Evolutionary conservation across 495 filamentous ascomycete species (phyloP), one percentile per base, ranked within the genome.

Genomic region (Cercophora scortea): DNA sequence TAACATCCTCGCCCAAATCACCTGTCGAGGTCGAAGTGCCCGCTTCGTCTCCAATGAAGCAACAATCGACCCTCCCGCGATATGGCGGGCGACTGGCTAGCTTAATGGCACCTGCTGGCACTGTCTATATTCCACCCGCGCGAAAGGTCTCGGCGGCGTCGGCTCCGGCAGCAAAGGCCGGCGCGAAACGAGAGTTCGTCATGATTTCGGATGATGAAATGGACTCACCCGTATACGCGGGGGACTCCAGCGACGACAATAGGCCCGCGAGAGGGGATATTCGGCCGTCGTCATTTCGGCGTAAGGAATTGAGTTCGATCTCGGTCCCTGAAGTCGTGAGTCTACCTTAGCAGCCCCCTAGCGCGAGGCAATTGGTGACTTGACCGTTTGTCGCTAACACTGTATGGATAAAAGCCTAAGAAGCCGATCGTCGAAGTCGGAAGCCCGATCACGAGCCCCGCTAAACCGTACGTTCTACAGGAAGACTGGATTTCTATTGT

Each of bases 91-190:
- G 64, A 52, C 39, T 89, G 15, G 79, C 80, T 9, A 83, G 64
- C 49, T 45, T 76, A 12, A 86, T 95, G 76, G 88, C 88, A 8
- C 90, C 90, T 15, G 80, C 83, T 41, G 90, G 90, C 11, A 94
- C 89, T 6, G 66, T 71, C 13, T 90, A 85, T 58, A 78, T 78
- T 41, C 73, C 79, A 42, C 88, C 61, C 8, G 48, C 58, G 25
- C 50, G 49, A 25, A 54, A 50, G 36, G 48, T 53, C 42, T 19
- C 52, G 15, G 32, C 32, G 9, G 35, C 32, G 8, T 10, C 42
- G 42, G 40, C 36, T 34, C 56, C 49, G 35, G 25, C 25, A 25
- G 25, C 25, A 25, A 46, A 34, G 11, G 16, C 19, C 40, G 38
- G 50, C 45, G 52, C 45, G n/a, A 68, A 68, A 35, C 53, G 54